These are phyloP conservation scores for Pythium grandisporangium DNA, from an alignment of 352 stramenopile genomes.

Conservation along the genomic window DNA sequence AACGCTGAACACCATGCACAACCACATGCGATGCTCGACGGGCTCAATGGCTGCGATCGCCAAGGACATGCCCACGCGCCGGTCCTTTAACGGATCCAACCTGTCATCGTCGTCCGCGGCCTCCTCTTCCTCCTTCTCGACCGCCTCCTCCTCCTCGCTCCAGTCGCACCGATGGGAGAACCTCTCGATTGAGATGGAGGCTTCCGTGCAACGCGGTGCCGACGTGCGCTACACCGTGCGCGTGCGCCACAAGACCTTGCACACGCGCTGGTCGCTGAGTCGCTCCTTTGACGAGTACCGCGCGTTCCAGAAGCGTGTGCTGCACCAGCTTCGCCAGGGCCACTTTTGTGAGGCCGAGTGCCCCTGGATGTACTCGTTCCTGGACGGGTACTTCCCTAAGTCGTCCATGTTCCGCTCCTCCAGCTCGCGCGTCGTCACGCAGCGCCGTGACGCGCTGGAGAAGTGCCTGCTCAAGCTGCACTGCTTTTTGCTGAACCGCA, in stretches of 20 bases:
- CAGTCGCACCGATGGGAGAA: slow-evolving; percentile 3
- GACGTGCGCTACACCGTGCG: slow-evolving; percentile 54
- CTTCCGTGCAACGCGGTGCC: slow-evolving; percentile 14
- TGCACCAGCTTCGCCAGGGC: slow-evolving; percentile 8
- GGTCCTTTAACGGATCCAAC: too few species aligned
- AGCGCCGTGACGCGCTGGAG: slow-evolving; percentile 15
- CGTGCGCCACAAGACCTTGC: slow-evolving; percentile 14
- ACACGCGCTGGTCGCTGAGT: slow-evolving; percentile 27
- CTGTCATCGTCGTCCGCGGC: background rate
- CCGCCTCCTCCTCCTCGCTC: background rate
- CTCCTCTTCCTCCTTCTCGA: background rate
- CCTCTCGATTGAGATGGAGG: slow-evolving; percentile 7
- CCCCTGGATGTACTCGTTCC: slow-evolving; percentile 16
- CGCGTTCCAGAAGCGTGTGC: slow-evolving; percentile 14
- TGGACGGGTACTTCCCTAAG: slow-evolving; percentile 19
- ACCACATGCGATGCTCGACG: slow-evolving; percentile 1
- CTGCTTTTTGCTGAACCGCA: slow-evolving; percentile 18
- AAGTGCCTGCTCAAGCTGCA: slow-evolving; percentile 23
- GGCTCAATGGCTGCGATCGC: too few species aligned
- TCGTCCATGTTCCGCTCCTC: slow-evolving; percentile 9
- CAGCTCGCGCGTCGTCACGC: slow-evolving; percentile 4
- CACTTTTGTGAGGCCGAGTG: slow-evolving; percentile 18
- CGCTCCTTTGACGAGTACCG: slow-evolving; percentile 23
- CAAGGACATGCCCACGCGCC: too few species aligned
- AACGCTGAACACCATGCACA: slow-evolving; percentile 9